These are phyloP conservation scores for Teunomyces kruisii DNA, from an alignment of 805 yeast genomes.

Conservation along the genomic window DNA sequence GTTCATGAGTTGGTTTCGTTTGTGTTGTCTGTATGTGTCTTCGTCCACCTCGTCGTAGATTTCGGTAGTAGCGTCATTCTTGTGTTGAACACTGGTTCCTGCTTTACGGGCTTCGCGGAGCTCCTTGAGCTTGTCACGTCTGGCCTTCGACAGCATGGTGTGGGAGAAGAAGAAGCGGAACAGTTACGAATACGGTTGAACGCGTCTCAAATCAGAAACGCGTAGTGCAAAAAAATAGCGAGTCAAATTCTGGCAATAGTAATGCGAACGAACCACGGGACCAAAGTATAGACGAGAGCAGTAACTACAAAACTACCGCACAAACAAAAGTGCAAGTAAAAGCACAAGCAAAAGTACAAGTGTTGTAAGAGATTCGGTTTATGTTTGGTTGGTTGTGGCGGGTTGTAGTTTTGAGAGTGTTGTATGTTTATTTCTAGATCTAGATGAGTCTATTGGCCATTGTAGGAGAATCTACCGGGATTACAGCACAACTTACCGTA, in stretches of 20 bases:
- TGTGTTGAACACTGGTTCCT: slow-evolving; percentile 42
- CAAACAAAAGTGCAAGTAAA: no score
- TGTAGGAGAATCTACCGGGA: no score
- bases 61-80: slow-evolving; percentile 47
- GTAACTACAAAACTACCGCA: no score
- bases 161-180: neutral
- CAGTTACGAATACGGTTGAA: no score
- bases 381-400: no score
- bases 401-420: no score
- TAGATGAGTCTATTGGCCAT: no score
- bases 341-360: no score
- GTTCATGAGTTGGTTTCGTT: slow-evolving; percentile 74
- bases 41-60: slow-evolving; percentile 91
- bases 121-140: slow-evolving; percentile 54
- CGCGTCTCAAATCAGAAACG: neutral
- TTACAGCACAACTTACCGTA: no score
- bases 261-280: neutral
- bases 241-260: slow-evolving; percentile 6
- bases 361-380: no score
- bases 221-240: neutral
- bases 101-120: slow-evolving; percentile 65
- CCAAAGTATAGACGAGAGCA: no score
- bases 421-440: no score
- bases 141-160: slow-evolving; percentile 34
- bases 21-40: slow-evolving; percentile 68